Percentiles rank a stretch among this genome's conserved stretches.
Conservation (phyloP, 371 early-diverging fungal genomes). For the Hamiltosporidium tvaerminnensis region DNA sequence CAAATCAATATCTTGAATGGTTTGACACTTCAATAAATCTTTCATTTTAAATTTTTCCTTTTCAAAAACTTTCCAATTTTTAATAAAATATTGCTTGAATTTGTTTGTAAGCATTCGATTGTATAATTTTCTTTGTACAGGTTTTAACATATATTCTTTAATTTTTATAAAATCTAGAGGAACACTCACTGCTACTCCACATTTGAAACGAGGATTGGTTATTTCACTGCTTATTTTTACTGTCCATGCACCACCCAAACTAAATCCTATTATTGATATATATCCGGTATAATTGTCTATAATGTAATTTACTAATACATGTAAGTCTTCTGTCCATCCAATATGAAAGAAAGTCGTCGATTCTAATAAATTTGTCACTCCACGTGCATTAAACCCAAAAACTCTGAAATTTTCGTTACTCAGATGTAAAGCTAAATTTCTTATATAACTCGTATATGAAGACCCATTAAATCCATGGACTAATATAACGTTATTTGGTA, state of each 20-base stretch:
- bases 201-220: conserved; percentile 4
- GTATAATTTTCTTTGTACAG: background rate
- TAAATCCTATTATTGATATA: conserved; percentile 46
- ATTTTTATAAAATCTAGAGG: conserved; percentile 30
- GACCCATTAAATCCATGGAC: conserved; percentile 51
- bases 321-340: conserved; percentile 47
- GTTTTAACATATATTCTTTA: conserved; percentile 8
- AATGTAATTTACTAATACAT: conserved; percentile 29
- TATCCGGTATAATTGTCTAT: conserved; percentile 37
- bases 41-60: background rate
- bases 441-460: conserved; percentile 33
- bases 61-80: conserved; percentile 19
- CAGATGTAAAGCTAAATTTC: conserved; percentile 28
- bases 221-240: no score
- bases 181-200: conserved; percentile 21
- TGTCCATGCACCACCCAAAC: conserved; percentile 43
- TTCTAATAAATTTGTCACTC: conserved; percentile 14
- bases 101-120: conserved; percentile 13
- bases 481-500: conserved; percentile 33
- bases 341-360: conserved; percentile 45
- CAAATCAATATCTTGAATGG: conserved; percentile 16
- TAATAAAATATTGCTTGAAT: conserved; percentile 31
- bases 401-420: conserved; percentile 30
- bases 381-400: conserved; percentile 43
- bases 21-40: background rate